Percentiles rank a stretch among this genome's conserved stretches.
phyloP scores from a whole-genome alignment of 2,329 filamentous ascomycete genomes.

The Pestalotiopsis sp. region DNA sequence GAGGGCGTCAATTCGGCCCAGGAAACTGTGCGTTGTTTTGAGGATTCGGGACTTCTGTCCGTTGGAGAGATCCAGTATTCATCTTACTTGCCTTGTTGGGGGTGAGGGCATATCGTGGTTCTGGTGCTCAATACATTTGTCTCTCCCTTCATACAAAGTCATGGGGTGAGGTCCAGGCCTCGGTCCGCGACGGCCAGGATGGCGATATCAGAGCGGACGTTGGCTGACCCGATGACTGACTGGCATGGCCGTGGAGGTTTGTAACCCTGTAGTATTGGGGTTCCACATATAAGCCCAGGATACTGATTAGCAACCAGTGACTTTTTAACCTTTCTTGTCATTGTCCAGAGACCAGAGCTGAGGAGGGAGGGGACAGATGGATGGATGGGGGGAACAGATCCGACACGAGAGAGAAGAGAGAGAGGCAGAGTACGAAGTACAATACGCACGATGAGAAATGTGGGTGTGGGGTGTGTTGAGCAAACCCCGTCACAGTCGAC shows the following conservation, averaged over 20 bases:
- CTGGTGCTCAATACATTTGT: neutral
- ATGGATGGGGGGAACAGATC: slow-evolving; percentile 17
- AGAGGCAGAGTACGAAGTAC: slow-evolving; percentile 17
- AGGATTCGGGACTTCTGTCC: neutral
- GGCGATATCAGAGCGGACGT: slow-evolving; percentile 21
- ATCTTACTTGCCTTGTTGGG: neutral
- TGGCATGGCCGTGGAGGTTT: slow-evolving; percentile 24
- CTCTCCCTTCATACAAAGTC: neutral
- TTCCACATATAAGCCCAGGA: slow-evolving; percentile 22
- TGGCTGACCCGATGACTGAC: slow-evolving; percentile 29
- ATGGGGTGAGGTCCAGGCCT: slow-evolving; percentile 22
- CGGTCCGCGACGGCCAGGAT: slow-evolving; percentile 26
- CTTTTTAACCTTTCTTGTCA: slow-evolving; percentile 17
- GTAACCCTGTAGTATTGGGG: slow-evolving; percentile 22
- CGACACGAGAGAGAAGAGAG: slow-evolving; percentile 20
- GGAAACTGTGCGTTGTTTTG: no score
- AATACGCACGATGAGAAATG: neutral
- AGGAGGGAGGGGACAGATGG: slow-evolving; percentile 19
- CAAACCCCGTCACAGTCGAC: slow-evolving; percentile 15
- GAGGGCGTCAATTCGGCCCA: neutral
- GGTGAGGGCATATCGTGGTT: neutral
- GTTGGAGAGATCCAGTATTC: neutral
- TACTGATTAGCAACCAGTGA: slow-evolving; percentile 33
- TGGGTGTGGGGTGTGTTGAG: slow-evolving; percentile 16
- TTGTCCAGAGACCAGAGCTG: slow-evolving; percentile 19